Base-by-base conservation (phyloP, 2,329 filamentous ascomycete species). In the Alternaria metachromatica region DNA sequence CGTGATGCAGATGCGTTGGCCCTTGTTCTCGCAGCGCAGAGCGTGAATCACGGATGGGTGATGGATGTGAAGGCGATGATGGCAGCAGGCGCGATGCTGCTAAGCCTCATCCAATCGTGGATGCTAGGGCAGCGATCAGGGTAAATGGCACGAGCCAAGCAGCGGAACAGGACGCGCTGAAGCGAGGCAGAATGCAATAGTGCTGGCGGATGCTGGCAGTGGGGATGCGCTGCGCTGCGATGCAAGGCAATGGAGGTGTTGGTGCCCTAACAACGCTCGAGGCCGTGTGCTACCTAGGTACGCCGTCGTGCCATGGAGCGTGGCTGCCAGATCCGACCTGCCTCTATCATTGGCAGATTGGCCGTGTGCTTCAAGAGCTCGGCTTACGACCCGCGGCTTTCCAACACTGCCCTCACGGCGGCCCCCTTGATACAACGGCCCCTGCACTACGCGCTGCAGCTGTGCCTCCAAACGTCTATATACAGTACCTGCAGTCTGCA, bases 21-120 rank as follows among this genome's bases (percentile, higher is more conserved):
- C 37, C 11, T 15, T 53, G 3, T 44, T 21, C n/a, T 41, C 25
- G n/a, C 53, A 26, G 53, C 23, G 37, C 53, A 43, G 13, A n/a
- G 15, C n/a, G 53, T 41, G 21, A 25, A 55, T 28, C n/a, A 44
- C 33, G 11, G 20, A 43, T 10, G 58, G 45, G 23, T 41, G 57
- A 41, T 30, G 50, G 18, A 21, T 46, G 25, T 15, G 28, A 25
- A 28, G 54, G 25, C 18, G 21, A 49, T 41, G 37, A 45, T 43
- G 55, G 55, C 55, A 49, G 55, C 55, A 46, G 58, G 58, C 50
- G 43, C 57, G n/a, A 59, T 50, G 60, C 60, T 62, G 55, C 60
- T 62, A 62, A 59, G 60, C 60, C 60, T 59, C 60, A 59, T 62
- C 53, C 60, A 59, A 62, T 48, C 60, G 37, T 37, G 43, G 48